Conservation (phyloP, 176 grass and related monocot species). For the Pontederia paniculata region DNA sequence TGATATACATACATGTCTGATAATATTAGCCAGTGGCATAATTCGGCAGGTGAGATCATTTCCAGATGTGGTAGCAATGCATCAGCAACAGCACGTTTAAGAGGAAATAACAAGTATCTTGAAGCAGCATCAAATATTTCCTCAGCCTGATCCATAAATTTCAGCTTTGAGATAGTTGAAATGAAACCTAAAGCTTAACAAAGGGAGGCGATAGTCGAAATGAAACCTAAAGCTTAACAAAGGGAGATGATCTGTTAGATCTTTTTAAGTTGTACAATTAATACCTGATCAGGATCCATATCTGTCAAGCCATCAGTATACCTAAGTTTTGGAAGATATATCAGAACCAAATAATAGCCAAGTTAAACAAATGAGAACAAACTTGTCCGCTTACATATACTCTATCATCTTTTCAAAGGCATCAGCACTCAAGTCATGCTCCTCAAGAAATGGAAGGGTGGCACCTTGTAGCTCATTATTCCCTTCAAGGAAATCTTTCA, state of each 20-base stretch:
- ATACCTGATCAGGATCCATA: constrained; percentile 58
- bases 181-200: constrained; percentile 1
- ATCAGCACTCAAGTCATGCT: constrained; percentile 77
- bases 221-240: constrained; percentile 9
- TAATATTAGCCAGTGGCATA: constrained; percentile 88
- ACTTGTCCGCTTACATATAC: constrained; percentile 65
- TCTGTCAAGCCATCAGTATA: constrained; percentile 79
- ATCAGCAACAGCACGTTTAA: constrained; percentile 72
- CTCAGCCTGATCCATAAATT: constrained; percentile 45
- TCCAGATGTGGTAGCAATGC: constrained; percentile 56
- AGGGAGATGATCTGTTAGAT: neutral
- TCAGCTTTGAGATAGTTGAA: neutral
- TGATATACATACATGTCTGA: constrained; percentile 68
- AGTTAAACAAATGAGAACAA: constrained; percentile 12
- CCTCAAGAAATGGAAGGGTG: constrained; percentile 61
- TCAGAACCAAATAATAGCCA: neutral
- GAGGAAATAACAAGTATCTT: constrained; percentile 82
- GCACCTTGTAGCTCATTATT: constrained; percentile 18
- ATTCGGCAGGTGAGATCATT: constrained; percentile 50
- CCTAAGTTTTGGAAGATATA: constrained; percentile 30
- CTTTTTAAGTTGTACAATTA: constrained; percentile 6
- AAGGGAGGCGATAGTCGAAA: neutral
- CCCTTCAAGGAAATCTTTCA: constrained; percentile 59
- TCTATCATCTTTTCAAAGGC: constrained; percentile 94
- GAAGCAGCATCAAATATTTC: constrained; percentile 95